phyloP scores from a whole-genome alignment of 495 filamentous ascomycete genomes.

The Xanthoparmelia taractica region DNA sequence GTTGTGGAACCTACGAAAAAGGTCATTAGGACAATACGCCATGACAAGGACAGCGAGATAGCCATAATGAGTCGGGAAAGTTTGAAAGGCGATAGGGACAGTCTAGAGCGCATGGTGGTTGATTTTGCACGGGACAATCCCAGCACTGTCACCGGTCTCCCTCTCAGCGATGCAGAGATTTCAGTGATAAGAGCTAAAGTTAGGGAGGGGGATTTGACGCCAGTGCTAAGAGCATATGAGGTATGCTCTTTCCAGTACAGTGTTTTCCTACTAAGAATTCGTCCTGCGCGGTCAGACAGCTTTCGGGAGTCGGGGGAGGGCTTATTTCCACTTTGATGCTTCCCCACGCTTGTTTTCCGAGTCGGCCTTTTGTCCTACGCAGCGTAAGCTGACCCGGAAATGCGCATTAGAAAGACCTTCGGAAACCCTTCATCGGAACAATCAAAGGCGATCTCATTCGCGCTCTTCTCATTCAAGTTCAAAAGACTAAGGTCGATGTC shows the following conservation, averaged over 20 bases:
- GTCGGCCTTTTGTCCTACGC: not conserved
- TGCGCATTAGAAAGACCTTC: constrained; percentile 51
- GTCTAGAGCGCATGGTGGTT: constrained; percentile 93
- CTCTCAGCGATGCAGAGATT: constrained; percentile 52
- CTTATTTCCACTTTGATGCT: not conserved
- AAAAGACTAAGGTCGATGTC: constrained; percentile 98
- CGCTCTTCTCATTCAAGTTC: constrained; percentile 87
- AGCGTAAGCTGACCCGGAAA: not conserved
- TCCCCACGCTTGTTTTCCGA: not conserved
- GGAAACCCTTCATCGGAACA: constrained; percentile 68
- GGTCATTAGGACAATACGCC: constrained; percentile 83
- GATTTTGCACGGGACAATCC: constrained; percentile 83
- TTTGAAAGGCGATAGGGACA: constrained; percentile 78
- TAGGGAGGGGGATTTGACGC: constrained; percentile 84
- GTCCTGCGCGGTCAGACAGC: not conserved
- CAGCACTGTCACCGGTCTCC: constrained; percentile 37
- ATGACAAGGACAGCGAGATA: constrained; percentile 83
- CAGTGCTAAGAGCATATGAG: constrained; percentile 84
- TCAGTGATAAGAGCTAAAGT: constrained; percentile 66
- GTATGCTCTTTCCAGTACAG: not conserved
- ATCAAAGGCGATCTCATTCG: constrained; percentile 80
- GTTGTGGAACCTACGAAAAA: constrained; percentile 75
- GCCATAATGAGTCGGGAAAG: constrained; percentile 91
- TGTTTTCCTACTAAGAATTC: not conserved
- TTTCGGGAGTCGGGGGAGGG: not conserved